These are phyloP conservation scores for Phytophthora nicotianae DNA, from an alignment of 352 stramenopile genomes.

Conservation along the genomic window DNA sequence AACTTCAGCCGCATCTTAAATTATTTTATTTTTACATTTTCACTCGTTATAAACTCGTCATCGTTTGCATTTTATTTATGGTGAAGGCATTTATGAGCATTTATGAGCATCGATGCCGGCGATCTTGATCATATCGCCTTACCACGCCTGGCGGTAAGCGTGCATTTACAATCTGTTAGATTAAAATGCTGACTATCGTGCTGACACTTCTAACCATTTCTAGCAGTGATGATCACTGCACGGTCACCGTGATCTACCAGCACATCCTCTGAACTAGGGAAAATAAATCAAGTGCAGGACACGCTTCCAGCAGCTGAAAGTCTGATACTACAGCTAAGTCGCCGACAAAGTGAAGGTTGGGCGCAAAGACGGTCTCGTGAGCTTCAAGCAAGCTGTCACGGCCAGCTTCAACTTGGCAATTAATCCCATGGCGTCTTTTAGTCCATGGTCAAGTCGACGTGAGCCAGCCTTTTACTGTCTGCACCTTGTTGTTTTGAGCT, in stretches of 20 bases:
- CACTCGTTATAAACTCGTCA: too few relatives aligned
- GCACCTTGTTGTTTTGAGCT: background rate
- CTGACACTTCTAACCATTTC: too few relatives aligned
- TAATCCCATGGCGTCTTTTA: constrained; percentile 13
- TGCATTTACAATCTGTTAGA: constrained; percentile 22
- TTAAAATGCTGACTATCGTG: constrained; percentile 19
- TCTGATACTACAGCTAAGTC: background rate
- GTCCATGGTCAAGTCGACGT: constrained; percentile 3
- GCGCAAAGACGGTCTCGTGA: background rate
- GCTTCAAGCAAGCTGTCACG: constrained; percentile 22
- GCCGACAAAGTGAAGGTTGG: constrained; percentile 23
- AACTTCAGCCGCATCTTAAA: constrained; percentile 15
- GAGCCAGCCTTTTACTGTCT: constrained; percentile 11
- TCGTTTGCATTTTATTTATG: background rate
- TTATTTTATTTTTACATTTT: too few relatives aligned
- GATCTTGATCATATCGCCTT: constrained; percentile 16
- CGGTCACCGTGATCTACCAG: background rate
- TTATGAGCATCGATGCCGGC: constrained; percentile 9
- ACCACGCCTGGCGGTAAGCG: constrained; percentile 19
- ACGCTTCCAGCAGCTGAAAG: constrained; percentile 16
- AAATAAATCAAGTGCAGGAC: constrained; percentile 39
- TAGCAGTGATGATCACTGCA: background rate
- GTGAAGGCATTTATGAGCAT: too few relatives aligned
- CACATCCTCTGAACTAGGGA: background rate
- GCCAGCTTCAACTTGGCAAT: constrained; percentile 27